Percentiles rank a stretch among this genome's conserved stretches.
Conservation (phyloP, 2,329 filamentous ascomycete genomes). For the Colletotrichum scovillei region DNA sequence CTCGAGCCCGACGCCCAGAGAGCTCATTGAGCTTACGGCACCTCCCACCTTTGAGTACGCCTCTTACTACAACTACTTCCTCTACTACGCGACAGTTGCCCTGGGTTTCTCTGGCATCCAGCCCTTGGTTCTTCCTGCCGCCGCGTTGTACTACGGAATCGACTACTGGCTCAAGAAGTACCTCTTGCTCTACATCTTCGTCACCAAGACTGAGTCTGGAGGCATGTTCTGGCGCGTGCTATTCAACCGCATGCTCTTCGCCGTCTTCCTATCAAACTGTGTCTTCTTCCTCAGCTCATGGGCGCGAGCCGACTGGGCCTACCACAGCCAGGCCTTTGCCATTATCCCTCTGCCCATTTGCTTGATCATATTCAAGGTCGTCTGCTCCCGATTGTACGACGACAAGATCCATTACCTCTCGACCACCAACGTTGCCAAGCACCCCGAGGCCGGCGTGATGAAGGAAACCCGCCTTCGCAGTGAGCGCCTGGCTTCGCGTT, state of each 20-base stretch:
- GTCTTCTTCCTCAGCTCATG: conserved; percentile 82
- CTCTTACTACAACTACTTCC: conserved; percentile 97
- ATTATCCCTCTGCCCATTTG: conserved; percentile 82
- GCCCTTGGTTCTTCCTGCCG: conserved; percentile 86
- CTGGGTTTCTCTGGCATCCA: conserved; percentile 88
- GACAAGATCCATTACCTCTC: conserved; percentile 84
- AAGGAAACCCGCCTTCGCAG: conserved; percentile 67
- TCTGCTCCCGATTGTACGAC: conserved; percentile 82
- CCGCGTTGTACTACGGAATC: conserved; percentile 88
- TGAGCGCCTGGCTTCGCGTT: conserved; percentile 80
- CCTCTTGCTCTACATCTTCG: conserved; percentile 90
- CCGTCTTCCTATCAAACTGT: conserved; percentile 79
- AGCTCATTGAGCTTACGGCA: conserved; percentile 92
- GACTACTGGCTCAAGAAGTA: conserved; percentile 97
- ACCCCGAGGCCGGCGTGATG: conserved; percentile 56
- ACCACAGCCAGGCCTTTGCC: conserved; percentile 67
- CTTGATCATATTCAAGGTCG: conserved; percentile 86
- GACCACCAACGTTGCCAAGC: conserved; percentile 66
- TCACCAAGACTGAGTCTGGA: conserved; percentile 96
- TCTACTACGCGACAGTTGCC: conserved; percentile 92
- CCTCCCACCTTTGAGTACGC: conserved; percentile 95
- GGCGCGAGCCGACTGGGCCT: conserved; percentile 72
- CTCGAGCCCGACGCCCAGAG: conserved; percentile 86
- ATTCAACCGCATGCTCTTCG: conserved; percentile 93
- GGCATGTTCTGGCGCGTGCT: conserved; percentile 92